These are phyloP conservation scores for Oryza longistaminata DNA, from an alignment of 176 grass and related monocot species.

Conservation along the genomic window DNA sequence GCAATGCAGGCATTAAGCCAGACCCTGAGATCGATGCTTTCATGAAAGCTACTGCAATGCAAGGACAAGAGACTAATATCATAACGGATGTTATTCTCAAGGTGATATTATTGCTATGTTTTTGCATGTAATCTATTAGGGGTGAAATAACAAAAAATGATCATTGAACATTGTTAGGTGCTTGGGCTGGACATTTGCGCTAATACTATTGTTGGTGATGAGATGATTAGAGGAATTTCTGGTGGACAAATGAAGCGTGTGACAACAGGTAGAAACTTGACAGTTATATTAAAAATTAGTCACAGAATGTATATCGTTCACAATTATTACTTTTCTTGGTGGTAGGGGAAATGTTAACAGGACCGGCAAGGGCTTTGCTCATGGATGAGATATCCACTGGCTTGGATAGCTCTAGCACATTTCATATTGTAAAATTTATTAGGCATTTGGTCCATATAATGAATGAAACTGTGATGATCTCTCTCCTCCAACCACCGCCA, in stretches of 20 bases:
- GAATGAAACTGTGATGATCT: conserved; percentile 46
- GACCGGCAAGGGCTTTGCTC: conserved; percentile 52
- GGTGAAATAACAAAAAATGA: too few relatives aligned
- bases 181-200: conserved; percentile 67
- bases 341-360: conserved; percentile 61
- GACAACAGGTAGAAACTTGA: conserved; percentile 40
- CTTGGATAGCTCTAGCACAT: conserved; percentile 66
- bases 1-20: conserved; percentile 63
- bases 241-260: conserved; percentile 71
- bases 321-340: background rate
- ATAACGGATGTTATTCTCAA: conserved; percentile 63
- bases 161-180: conserved; percentile 17
- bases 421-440: conserved; percentile 55
- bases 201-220: conserved; percentile 69
- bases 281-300: too few relatives aligned
- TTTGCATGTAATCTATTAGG: too few relatives aligned
- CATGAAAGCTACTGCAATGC: conserved; percentile 57
- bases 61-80: conserved; percentile 56
- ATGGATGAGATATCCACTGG: conserved; percentile 81
- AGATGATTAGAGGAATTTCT: conserved; percentile 77
- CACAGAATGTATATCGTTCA: too few relatives aligned
- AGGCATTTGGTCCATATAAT: conserved; percentile 47
- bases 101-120: conserved; percentile 18
- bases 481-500: conserved; percentile 53
- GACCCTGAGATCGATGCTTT: conserved; percentile 63